These are phyloP conservation scores for Pulveroboletus frians DNA, from an alignment of 768 basidiomycete species.

Conservation along the genomic window DNA sequence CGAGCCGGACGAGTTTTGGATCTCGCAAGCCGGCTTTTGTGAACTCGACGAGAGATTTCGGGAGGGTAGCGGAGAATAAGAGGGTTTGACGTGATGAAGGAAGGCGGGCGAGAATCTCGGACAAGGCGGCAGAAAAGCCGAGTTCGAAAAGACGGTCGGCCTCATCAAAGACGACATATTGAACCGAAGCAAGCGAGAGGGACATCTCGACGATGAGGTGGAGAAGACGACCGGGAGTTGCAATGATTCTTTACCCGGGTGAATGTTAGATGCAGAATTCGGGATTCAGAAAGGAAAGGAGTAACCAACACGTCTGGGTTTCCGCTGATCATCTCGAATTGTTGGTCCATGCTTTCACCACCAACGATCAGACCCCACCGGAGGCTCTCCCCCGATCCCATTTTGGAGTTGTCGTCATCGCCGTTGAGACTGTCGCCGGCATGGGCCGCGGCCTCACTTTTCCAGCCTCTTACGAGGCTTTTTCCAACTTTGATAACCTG, in stretches of 20 bases:
- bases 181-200: slow-evolving; percentile 77
- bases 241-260: slow-evolving; percentile 68
- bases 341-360: slow-evolving; percentile 92
- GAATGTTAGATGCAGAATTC: slow-evolving; percentile 10
- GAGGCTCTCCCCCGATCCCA: slow-evolving; percentile 49
- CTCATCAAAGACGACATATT: slow-evolving; percentile 95
- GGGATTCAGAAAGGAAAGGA: slow-evolving; percentile 4
- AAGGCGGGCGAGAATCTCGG: slow-evolving; percentile 87
- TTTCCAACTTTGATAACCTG: slow-evolving; percentile 95
- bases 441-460: slow-evolving; percentile 54
- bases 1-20: slow-evolving; percentile 93
- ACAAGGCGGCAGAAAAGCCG: slow-evolving; percentile 90
- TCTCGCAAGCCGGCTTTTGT: slow-evolving; percentile 95
- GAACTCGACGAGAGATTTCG: slow-evolving; percentile 93
- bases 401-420: slow-evolving; percentile 45
- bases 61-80: slow-evolving; percentile 94
- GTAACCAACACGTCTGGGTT: slow-evolving; percentile 89
- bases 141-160: slow-evolving; percentile 98
- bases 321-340: slow-evolving; percentile 90
- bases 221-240: slow-evolving; percentile 95
- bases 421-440: slow-evolving; percentile 62
- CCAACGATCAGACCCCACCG: slow-evolving; percentile 95
- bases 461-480: slow-evolving; percentile 82
- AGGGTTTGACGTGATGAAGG: slow-evolving; percentile 85
- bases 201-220: slow-evolving; percentile 98